Conservation (phyloP, 2,329 filamentous ascomycete genomes). For the Gaeumannomyces tritici region DNA sequence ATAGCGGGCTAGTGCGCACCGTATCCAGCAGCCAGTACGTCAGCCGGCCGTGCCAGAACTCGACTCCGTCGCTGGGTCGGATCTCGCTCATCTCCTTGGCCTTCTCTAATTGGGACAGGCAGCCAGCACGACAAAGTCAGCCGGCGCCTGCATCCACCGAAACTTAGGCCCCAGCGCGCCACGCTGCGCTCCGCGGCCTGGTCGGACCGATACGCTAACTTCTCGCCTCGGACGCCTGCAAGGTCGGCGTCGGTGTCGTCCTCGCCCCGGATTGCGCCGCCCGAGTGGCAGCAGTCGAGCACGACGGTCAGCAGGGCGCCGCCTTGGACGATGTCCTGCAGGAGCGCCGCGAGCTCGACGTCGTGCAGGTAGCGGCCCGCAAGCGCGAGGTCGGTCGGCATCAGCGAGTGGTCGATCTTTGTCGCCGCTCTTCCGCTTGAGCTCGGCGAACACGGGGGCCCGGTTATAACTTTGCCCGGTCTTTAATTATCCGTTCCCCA, state of each 20-base stretch:
- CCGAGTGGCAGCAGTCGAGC: slow-evolving; percentile 1
- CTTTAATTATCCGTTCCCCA: no score
- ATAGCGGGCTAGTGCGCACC: neutral
- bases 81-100: neutral
- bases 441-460: neutral
- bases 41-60: neutral
- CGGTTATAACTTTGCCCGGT: no score
- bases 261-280: neutral
- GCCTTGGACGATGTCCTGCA: neutral
- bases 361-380: neutral
- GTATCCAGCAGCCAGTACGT: neutral
- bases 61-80: neutral
- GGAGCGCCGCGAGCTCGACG: neutral
- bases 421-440: no score
- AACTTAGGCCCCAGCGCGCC: neutral
- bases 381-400: neutral
- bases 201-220: neutral
- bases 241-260: neutral
- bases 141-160: neutral
- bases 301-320: neutral
- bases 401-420: neutral
- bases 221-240: neutral
- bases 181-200: neutral
- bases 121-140: neutral
- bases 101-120: neutral